Evolutionary conservation across 148 eudicot genomes (phyloP), one percentile per base, ranked within the genome.

Genomic region (Chenopodium suecicum): DNA sequence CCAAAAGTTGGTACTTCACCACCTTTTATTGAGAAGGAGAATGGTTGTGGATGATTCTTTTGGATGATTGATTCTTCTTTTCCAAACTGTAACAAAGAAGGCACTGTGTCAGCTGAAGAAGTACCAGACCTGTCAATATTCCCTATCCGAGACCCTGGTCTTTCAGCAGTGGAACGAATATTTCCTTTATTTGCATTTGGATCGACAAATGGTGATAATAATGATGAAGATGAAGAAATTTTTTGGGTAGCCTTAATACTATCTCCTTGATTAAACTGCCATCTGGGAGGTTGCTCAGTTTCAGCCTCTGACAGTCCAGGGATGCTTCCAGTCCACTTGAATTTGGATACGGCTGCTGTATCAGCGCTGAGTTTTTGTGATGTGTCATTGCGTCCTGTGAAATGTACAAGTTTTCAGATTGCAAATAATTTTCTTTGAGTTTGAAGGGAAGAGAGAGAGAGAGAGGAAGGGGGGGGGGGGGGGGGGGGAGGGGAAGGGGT

Each of bases 371-470:
- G 58, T 79, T 86, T 89, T 73, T 79, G 83, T 74, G 68, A 64
- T 50, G 77, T 78, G 52, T 82, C 90, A 79, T 69, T 77, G 66
- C 79, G 22, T 56, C 87, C 98, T 95, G 90, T 72, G 79, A 20
- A 84, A 81, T 46, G 44, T 37, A 79, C 13, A 41, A 44, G 47
- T 72, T 8, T 9, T 60, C 50, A 41, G 22, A n/a, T 27, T 47
- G 7, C 27, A 3, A 22, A 22, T 76, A 16, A 6, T 9, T 60
- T 0, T 6, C 31, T 63, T 31, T 5, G 20, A 19, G 13, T 20
- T 58, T 25, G 16, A 14, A 41, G 44, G 44, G 44, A 37, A 37
- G 4, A 56, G 62, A 54, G 17, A 27, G 29, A 27, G 29, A 27
- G 29, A 27, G 29, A 27, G 29, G 27, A 0, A 0, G 50, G 6